Percentiles rank a stretch among this genome's conserved stretches.
These are phyloP conservation scores for Pleurotus tuber-regium DNA, from an alignment of 768 basidiomycete genomes.

Conservation along the genomic window DNA sequence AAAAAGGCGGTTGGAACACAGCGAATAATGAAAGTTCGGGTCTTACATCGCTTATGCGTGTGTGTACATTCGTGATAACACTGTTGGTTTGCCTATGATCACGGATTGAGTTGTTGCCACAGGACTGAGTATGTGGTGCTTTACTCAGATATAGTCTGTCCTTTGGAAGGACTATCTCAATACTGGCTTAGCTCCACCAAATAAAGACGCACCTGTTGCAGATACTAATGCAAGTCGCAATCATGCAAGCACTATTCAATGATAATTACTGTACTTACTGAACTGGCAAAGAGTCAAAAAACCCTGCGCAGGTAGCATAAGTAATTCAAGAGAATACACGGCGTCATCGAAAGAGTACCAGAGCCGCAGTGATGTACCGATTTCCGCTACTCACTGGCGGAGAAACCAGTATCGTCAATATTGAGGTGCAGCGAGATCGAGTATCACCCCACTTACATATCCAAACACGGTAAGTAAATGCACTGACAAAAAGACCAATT, in stretches of 20 bases:
- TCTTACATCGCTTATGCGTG: background rate
- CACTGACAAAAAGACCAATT: background rate
- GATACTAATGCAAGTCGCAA: no score
- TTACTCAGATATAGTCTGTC: background rate
- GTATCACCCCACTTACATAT: background rate
- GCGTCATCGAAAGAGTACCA: no score
- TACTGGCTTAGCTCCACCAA: no score
- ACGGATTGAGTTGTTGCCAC: background rate
- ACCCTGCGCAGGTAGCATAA: background rate
- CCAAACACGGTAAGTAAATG: conserved; percentile 1
- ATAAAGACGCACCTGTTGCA: no score
- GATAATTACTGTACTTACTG: background rate
- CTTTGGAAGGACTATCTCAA: background rate
- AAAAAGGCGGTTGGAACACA: background rate
- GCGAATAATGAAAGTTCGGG: background rate
- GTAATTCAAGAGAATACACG: background rate
- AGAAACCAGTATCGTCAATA: no score
- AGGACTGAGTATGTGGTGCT: background rate
- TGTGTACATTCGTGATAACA: background rate
- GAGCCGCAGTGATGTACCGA: background rate
- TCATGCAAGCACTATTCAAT: no score
- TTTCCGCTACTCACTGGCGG: background rate
- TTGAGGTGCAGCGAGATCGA: background rate
- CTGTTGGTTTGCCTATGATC: background rate
- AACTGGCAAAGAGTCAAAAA: conserved; percentile 5